A percentile compares a stretch with the other conserved stretches of the same genome.
Evolutionary conservation across 2,329 filamentous ascomycete species (phyloP).

Genomic region (Penicillium oxalicum): DNA sequence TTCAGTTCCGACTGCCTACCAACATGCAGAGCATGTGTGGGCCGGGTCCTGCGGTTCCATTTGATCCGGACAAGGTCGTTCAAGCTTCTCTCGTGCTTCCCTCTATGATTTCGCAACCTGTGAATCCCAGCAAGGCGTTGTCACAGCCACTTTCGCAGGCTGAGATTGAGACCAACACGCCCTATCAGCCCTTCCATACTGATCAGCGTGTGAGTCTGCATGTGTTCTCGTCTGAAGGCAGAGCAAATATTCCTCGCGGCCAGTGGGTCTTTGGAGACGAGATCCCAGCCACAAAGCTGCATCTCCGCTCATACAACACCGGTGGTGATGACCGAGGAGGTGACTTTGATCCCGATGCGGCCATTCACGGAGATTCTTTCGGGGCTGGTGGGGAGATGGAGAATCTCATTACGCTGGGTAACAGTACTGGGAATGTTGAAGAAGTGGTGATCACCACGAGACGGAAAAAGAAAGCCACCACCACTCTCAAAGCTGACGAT

Average conservation of each 20-base stretch:
- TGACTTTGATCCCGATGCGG: constrained; percentile 23
- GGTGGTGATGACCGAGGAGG: constrained; percentile 36
- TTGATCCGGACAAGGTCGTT: constrained; percentile 43
- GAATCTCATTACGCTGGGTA: constrained; percentile 46
- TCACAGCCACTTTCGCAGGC: constrained; percentile 62
- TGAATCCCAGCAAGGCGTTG: constrained; percentile 36
- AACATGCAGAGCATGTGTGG: constrained; percentile 57
- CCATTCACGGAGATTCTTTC: constrained; percentile 23
- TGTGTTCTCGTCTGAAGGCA: constrained; percentile 50
- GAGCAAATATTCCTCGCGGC: constrained; percentile 33
- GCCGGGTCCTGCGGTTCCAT: constrained; percentile 50
- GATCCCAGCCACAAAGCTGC: constrained; percentile 44
- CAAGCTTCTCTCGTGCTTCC: constrained; percentile 40
- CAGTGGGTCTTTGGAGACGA: constrained; percentile 52
- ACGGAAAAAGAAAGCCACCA: constrained; percentile 52
- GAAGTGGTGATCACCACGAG: constrained; percentile 79
- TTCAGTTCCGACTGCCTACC: constrained; percentile 61
- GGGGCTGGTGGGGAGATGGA: constrained; percentile 41
- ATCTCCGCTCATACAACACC: constrained; percentile 41
- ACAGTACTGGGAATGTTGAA: constrained; percentile 57
- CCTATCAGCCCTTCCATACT: constrained; percentile 93
- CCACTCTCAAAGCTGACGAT: constrained; percentile 47
- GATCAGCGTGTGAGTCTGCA: constrained; percentile 77
- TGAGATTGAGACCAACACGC: constrained; percentile 91
- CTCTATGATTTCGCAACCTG: constrained; percentile 36